Evolutionary conservation across 352 stramenopile species (phyloP), one percentile per base, ranked within the genome.

Genomic region (Pythium pyrilobum): DNA sequence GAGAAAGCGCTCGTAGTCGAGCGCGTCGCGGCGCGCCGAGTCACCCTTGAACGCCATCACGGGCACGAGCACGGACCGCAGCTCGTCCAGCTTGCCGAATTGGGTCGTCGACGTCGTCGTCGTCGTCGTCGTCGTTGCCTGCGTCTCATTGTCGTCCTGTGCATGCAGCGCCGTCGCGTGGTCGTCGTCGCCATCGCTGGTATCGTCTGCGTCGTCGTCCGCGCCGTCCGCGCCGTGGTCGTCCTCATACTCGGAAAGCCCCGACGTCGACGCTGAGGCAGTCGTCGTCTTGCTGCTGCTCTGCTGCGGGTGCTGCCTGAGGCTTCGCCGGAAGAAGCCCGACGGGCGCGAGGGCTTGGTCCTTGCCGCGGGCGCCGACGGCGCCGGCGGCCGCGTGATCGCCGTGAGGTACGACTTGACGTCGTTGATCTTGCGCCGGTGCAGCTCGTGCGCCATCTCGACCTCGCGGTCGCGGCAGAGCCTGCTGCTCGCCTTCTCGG

Each of bases 401-500:
- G 57, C 50, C 15, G 42, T 62, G 32, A 89, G 32, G 34, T 75
- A 84, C 25, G 76, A 85, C 43, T 81, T 82, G 28, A 87, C 78
- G 28, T 69, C 66, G 52, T 74, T 69, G 34, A 92, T 80, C 48
- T 92, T 92, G 52, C 77, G 78, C 27, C 70, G 71, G 45, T 92
- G 81, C 18, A 87, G 57, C 45, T 81, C 72, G 55, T 89, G 77
- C 1, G 78, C 78, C 25, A 76, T 82, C 46, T 87, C 78, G 18
- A 89, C 66, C 51, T 92, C 78, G 34, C 81, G 59, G 7, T 79
- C 74, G 36, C 75, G 77, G 45, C 78, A 88, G 49, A 92, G 67
- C 54, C 81, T 84, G 47, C 81, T 92, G 66, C 81, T 89, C 20
- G 77, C 77, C 56, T 87, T 87, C 62, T 92, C 72, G 1, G 74